phyloP scores from a whole-genome alignment of 2,329 filamentous ascomycete species.

The Botryosphaeria agaves region DNA sequence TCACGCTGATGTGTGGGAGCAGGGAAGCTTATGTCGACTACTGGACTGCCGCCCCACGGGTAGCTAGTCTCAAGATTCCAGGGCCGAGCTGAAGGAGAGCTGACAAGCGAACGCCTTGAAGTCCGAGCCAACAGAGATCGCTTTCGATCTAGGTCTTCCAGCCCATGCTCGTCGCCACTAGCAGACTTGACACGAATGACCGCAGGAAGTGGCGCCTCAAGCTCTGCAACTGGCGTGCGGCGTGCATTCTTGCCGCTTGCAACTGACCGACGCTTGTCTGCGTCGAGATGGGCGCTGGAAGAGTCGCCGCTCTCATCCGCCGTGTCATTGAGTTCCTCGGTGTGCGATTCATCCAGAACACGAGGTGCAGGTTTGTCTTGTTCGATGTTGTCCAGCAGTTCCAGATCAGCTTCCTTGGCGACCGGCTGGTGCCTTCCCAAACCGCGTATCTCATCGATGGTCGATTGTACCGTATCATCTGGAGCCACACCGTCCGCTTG shows the following conservation, averaged over 20 bases:
- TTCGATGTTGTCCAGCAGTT: slow-evolving; percentile 13
- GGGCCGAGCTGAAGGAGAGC: slow-evolving; percentile 20
- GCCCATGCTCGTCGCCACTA: slow-evolving; percentile 1
- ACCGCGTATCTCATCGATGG: slow-evolving; percentile 17
- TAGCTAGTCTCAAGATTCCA: slow-evolving; percentile 31
- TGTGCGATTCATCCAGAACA: neutral
- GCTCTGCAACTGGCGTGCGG: slow-evolving; percentile 4
- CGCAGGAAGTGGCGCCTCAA: slow-evolving; percentile 6
- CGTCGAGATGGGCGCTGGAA: no score
- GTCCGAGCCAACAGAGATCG: slow-evolving; percentile 11
- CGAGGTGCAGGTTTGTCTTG: slow-evolving; percentile 4
- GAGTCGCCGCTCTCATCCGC: no score
- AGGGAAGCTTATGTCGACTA: slow-evolving; percentile 23
- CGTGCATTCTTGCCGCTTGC: no score
- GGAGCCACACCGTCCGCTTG: no score
- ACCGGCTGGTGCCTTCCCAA: slow-evolving; percentile 6
- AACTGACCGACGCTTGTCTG: no score
- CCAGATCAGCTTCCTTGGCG: neutral
- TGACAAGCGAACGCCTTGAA: slow-evolving; percentile 13
- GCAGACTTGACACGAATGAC: slow-evolving; percentile 11
- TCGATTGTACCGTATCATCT: slow-evolving; percentile 18
- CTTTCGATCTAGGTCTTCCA: neutral
- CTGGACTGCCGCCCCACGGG: slow-evolving; percentile 22
- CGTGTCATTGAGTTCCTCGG: no score
- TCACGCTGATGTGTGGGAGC: slow-evolving; percentile 11